Evolutionary conservation across 2,329 filamentous ascomycete species (phyloP).

Genomic region (Colletotrichum brevisporum): DNA sequence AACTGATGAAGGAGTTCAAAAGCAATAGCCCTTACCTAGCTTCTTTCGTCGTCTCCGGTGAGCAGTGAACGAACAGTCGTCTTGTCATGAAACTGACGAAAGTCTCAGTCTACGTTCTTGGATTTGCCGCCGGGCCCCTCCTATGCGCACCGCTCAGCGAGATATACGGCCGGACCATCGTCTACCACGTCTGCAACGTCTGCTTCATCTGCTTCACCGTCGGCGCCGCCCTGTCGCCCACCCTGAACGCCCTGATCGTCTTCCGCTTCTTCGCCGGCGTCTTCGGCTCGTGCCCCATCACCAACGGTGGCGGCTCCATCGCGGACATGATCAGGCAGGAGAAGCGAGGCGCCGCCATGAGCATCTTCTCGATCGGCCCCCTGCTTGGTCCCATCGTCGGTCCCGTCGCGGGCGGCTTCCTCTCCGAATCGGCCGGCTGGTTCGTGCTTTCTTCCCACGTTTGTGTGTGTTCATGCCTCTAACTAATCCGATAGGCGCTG

Average conservation of each 20-base stretch:
- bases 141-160: constrained; percentile 73
- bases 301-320: constrained; percentile 76
- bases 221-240: constrained; percentile 63
- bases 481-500: no score
- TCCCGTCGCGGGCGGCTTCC: constrained; percentile 60
- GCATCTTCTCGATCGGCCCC: constrained; percentile 59
- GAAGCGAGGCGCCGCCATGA: constrained; percentile 71
- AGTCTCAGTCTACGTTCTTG: constrained; percentile 70
- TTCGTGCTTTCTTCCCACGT: constrained; percentile 52
- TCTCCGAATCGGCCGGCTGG: constrained; percentile 60
- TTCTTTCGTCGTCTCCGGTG: constrained; percentile 73
- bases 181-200: constrained; percentile 64
- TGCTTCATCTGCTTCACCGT: constrained; percentile 59
- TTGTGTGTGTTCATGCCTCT: no score
- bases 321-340: constrained; percentile 74
- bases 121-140: constrained; percentile 71
- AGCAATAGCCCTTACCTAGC: constrained; percentile 65
- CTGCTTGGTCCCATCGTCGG: constrained; percentile 63
- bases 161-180: constrained; percentile 67
- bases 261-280: constrained; percentile 74
- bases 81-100: not conserved
- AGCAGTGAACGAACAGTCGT: not conserved
- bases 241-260: constrained; percentile 63
- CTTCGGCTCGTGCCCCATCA: constrained; percentile 73
- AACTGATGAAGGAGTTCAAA: constrained; percentile 74